phyloP scores from a whole-genome alignment of 228 moss, liverwort and hornwort genomes.

The Sphagnum magellanicum region DNA sequence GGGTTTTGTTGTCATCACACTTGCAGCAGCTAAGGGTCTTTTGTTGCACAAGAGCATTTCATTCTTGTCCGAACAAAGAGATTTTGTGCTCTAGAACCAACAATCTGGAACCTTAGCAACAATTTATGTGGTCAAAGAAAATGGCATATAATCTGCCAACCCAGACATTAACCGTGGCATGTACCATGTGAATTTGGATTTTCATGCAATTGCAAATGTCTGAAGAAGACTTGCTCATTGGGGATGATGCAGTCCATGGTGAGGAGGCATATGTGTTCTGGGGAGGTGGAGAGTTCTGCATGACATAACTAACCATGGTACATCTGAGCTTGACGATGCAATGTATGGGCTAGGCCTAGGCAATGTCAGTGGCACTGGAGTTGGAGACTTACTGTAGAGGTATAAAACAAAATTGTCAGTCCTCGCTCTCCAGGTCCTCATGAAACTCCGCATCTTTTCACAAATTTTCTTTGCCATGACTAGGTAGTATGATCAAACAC shows the following conservation, averaged over 20 bases:
- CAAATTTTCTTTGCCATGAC: too few species aligned
- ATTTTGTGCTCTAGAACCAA: too few species aligned
- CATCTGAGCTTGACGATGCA: neutral
- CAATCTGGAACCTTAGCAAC: too few species aligned
- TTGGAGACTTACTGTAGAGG: neutral
- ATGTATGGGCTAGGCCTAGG: neutral
- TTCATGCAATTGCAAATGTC: conserved; percentile 61
- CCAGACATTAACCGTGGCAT: too few species aligned
- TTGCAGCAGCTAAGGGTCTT: conserved; percentile 43
- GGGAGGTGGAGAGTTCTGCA: conserved; percentile 74
- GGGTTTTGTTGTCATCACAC: conserved; percentile 73
- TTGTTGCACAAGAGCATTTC: neutral
- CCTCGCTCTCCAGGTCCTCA: too few species aligned
- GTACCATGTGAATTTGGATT: conserved; percentile 18
- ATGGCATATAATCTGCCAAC: too few species aligned
- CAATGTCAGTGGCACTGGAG: neutral
- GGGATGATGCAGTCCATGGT: conserved; percentile 82
- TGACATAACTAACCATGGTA: conserved; percentile 58
- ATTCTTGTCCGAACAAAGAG: too few species aligned
- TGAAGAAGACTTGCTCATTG: conserved; percentile 46
- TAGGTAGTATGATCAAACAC: too few species aligned
- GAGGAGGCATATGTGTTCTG: conserved; percentile 89
- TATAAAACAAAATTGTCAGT: neutral
- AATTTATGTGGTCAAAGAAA: too few species aligned
- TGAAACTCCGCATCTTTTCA: too few species aligned